Evolutionary conservation across 2,329 filamentous ascomycete species (phyloP).

Genomic region (Neonectria sp.): DNA sequence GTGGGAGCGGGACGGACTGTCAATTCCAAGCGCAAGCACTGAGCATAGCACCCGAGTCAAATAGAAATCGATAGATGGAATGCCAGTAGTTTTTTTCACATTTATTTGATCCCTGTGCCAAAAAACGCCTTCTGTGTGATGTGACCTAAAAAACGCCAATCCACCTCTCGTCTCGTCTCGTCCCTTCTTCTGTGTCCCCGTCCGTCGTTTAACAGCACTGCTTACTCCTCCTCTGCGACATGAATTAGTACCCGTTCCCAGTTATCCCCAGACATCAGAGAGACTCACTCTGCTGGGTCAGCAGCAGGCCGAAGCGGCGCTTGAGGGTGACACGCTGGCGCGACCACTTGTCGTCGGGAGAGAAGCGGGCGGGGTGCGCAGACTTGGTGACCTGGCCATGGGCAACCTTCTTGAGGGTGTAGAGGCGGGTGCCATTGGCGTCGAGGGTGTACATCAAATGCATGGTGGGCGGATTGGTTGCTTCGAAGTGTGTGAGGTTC

Average conservation of each 20-base stretch:
- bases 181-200: not conserved
- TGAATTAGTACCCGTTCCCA: slow-evolving; percentile 12
- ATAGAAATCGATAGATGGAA: slow-evolving; percentile 25
- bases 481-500: not conserved
- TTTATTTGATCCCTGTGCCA: slow-evolving; percentile 30
- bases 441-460: slow-evolving; percentile 89
- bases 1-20: slow-evolving; percentile 90
- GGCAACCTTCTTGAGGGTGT: slow-evolving; percentile 94
- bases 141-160: slow-evolving; percentile 35
- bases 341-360: slow-evolving; percentile 98
- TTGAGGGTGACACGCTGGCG: slow-evolving; percentile 95
- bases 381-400: slow-evolving; percentile 92
- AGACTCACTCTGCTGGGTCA: slow-evolving; percentile 80
- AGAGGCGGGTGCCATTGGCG: slow-evolving; percentile 86
- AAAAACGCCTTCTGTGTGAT: slow-evolving; percentile 31
- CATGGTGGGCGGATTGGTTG: slow-evolving; percentile 56
- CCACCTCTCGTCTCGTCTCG: slow-evolving; percentile 18
- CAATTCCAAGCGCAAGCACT: slow-evolving; percentile 80
- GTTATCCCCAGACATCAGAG: not conserved
- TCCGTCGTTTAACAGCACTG: not conserved
- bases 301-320: slow-evolving; percentile 89
- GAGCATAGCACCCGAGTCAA: slow-evolving; percentile 38
- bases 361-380: slow-evolving; percentile 96
- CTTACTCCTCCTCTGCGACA: slow-evolving; percentile 43
- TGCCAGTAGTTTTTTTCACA: slow-evolving; percentile 25